phyloP scores from a whole-genome alignment of 163 green algal genomes.

The Smithsoniella earleae region DNA sequence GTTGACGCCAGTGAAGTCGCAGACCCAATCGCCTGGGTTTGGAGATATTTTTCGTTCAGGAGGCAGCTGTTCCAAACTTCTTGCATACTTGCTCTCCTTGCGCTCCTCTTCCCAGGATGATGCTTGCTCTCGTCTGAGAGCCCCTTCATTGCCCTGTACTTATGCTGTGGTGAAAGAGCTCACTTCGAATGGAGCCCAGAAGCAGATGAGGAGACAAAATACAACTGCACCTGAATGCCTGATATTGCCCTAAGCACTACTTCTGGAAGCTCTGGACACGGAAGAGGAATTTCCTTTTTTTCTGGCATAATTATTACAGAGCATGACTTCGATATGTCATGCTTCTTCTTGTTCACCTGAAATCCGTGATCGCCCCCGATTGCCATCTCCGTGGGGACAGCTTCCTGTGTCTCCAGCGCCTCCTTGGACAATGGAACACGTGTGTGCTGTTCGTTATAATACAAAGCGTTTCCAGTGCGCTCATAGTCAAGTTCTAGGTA shows the following conservation, averaged over 20 bases:
- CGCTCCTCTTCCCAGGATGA: conserved; percentile 77
- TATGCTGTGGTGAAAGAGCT: background rate
- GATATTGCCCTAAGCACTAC: conserved; percentile 55
- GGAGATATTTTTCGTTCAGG: conserved; percentile 45
- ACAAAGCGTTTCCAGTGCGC: conserved; percentile 62
- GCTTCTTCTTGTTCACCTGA: conserved; percentile 44
- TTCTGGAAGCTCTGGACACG: conserved; percentile 73
- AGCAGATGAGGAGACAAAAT: background rate
- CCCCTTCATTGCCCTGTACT: conserved; percentile 59
- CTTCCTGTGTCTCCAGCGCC: conserved; percentile 32
- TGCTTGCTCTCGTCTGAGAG: conserved; percentile 48
- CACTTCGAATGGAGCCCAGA: conserved; percentile 20
- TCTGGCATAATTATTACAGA: conserved; percentile 56
- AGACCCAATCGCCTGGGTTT: conserved; percentile 67
- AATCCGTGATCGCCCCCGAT: conserved; percentile 74
- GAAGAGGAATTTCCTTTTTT: conserved; percentile 49
- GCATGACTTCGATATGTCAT: conserved; percentile 50
- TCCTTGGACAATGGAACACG: conserved; percentile 49
- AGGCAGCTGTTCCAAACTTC: conserved; percentile 46
- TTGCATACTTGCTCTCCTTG: conserved; percentile 62
- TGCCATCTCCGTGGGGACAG: conserved; percentile 53
- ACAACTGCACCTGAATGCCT: conserved; percentile 42
- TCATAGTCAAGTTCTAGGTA: conserved; percentile 68
- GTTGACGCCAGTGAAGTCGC: conserved; percentile 74
- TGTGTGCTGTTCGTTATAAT: conserved; percentile 62